These are phyloP conservation scores for Erythrophleum fordii DNA, from an alignment of 306 rosid genomes.

Conservation along the genomic window DNA sequence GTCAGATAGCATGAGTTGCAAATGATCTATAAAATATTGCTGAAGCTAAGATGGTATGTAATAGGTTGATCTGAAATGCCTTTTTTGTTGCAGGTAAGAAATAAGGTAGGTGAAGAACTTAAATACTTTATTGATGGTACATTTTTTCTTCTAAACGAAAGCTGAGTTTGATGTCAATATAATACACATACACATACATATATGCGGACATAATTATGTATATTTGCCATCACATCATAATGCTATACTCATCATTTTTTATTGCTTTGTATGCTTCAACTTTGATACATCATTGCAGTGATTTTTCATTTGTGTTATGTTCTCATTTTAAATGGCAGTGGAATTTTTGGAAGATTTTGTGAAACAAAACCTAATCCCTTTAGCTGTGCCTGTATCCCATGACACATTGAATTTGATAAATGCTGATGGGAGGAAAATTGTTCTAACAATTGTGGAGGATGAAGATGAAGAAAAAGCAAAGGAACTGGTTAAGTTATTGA, in stretches of 20 bases:
- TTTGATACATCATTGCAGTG: conserved; percentile 3
- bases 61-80: conserved; percentile 6
- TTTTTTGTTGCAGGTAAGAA: conserved; percentile 21
- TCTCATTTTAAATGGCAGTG: conserved; percentile 58
- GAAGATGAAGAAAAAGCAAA: conserved; percentile 71
- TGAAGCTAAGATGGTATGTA: conserved; percentile 15
- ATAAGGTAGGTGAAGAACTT: conserved; percentile 15
- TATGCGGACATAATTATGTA: not conserved
- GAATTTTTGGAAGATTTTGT: conserved; percentile 80
- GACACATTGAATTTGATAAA: conserved; percentile 72
- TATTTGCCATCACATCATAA: not conserved
- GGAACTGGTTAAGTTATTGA: conserved; percentile 72
- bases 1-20: conserved; percentile 21
- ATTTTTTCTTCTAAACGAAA: not conserved
- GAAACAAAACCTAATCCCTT: conserved; percentile 77
- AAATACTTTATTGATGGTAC: conserved; percentile 8
- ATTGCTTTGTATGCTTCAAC: conserved; percentile 22
- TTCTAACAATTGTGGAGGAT: conserved; percentile 81
- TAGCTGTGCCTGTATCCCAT: conserved; percentile 70
- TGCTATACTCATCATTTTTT: not conserved
- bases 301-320: conserved; percentile 11
- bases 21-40: conserved; percentile 19
- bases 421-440: conserved; percentile 82
- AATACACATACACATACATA: not conserved
- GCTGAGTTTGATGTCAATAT: not conserved